A percentile compares a stretch with the other conserved stretches of the same genome.
Evolutionary conservation across 163 green algal species (phyloP).

Genomic region (Botryococcus braunii): DNA sequence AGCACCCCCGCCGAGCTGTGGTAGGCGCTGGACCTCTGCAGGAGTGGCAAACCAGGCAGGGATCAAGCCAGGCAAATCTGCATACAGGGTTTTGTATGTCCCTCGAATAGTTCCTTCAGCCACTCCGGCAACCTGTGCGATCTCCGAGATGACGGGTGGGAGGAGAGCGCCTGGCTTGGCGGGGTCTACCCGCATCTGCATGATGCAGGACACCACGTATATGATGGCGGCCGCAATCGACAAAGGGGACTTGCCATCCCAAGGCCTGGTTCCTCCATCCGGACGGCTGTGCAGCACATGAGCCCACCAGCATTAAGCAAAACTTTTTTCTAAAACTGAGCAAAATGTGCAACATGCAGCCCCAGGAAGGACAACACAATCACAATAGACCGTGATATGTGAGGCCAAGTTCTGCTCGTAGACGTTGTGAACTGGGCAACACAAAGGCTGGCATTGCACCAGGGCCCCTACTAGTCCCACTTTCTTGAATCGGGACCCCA

Average conservation of each 20-base stretch:
- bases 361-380: no score
- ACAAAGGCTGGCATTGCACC: no score
- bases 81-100: constrained; percentile 45
- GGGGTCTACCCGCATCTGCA: constrained; percentile 15
- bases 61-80: constrained; percentile 17
- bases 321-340: no score
- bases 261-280: constrained; percentile 29
- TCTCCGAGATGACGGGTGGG: constrained; percentile 41
- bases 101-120: constrained; percentile 48
- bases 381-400: no score
- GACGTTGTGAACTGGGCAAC: no score
- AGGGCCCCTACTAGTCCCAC: no score
- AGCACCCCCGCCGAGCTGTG: no score
- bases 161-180: constrained; percentile 29
- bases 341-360: no score
- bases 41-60: constrained; percentile 10
- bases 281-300: background rate
- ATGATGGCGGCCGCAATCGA: constrained; percentile 71
- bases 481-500: no score
- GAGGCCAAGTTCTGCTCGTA: no score
- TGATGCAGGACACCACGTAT: constrained; percentile 50
- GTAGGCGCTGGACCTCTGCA: no score
- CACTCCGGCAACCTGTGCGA: constrained; percentile 35
- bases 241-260: constrained; percentile 63
- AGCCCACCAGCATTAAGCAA: no score